Conservation (phyloP, 2,329 filamentous ascomycete species). For the Ampelomyces quisqualis region DNA sequence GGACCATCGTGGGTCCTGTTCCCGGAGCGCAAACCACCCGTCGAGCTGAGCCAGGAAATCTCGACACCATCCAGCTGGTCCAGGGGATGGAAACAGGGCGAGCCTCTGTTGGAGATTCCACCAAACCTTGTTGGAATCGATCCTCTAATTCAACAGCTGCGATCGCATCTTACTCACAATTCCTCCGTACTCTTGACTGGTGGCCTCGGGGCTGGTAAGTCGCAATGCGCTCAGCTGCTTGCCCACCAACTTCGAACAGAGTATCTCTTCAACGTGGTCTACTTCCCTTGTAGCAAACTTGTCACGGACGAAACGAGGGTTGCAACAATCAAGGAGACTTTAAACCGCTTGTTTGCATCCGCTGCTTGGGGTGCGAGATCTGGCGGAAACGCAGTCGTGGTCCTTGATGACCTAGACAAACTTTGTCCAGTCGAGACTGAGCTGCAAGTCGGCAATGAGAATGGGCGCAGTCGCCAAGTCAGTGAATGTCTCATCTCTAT, state of each 20-base stretch:
- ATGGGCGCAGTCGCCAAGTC: constrained; percentile 86
- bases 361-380: constrained; percentile 89
- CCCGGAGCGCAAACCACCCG: constrained; percentile 68
- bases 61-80: constrained; percentile 60
- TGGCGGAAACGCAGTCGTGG: constrained; percentile 78
- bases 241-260: constrained; percentile 71
- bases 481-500: constrained; percentile 85
- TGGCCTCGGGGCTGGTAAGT: constrained; percentile 87
- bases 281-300: constrained; percentile 82
- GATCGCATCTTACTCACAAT: constrained; percentile 75
- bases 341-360: constrained; percentile 80
- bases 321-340: constrained; percentile 84
- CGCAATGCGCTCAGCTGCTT: constrained; percentile 72
- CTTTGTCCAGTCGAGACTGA: constrained; percentile 93
- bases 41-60: constrained; percentile 76
- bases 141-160: constrained; percentile 67
- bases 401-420: constrained; percentile 91
- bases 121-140: constrained; percentile 83
- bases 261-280: constrained; percentile 76
- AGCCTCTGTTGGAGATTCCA: constrained; percentile 55
- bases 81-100: constrained; percentile 54
- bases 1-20: constrained; percentile 70
- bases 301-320: constrained; percentile 90
- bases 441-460: constrained; percentile 88
- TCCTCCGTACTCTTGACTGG: constrained; percentile 90